Evolutionary conservation across 1,139 yeast species (phyloP), one percentile per base, ranked within the genome.

Genomic region (Zygosaccharomyces pseudobailii): DNA sequence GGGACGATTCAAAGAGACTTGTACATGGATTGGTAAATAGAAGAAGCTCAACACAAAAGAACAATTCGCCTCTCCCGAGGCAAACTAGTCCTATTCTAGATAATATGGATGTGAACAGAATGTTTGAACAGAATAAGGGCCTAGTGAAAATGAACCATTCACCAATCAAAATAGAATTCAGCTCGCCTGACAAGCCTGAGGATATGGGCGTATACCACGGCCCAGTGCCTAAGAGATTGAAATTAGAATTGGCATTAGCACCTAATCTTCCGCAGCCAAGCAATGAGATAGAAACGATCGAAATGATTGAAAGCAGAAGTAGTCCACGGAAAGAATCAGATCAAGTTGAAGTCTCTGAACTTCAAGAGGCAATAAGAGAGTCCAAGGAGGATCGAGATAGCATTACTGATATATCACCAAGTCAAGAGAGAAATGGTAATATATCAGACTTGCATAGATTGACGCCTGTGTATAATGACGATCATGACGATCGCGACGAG

Each of bases 171-270:
- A 35, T 54, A 4, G 59, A 56, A 13, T 31, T 50, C 23, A 51
- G 55, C 30, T 56, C 62, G 8, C 59, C 61, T 5, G 43, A 48
- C 9, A 52, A 51, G 39, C 45, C 46, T 4, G 59, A 53, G 25
- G 52, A 52, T 5, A 66, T 64, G 43, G 62, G 62, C 20, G 61
- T 67, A 5, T 22, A 20, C 10, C 30, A 22, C 21, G 66, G 58
- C 25, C 64, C 67, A 7, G 37, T 38, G 3, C 37, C 45, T n/a
- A 55, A 55, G 27, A 49, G 43, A 23, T 36, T 52, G 38, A 56
- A 50, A 32, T 25, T 57, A 20, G 52, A 53, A 25, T 36, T 54
- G 20, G 50, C 50, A 22, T 24, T 41, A 13, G 54, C 53, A 4
- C 61, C 58, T 4, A 43, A 48, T 40, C 30, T 53, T 27, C 45